Evolutionary conservation across 495 filamentous ascomycete species (phyloP).

Genomic region (Podospora appendiculata): DNA sequence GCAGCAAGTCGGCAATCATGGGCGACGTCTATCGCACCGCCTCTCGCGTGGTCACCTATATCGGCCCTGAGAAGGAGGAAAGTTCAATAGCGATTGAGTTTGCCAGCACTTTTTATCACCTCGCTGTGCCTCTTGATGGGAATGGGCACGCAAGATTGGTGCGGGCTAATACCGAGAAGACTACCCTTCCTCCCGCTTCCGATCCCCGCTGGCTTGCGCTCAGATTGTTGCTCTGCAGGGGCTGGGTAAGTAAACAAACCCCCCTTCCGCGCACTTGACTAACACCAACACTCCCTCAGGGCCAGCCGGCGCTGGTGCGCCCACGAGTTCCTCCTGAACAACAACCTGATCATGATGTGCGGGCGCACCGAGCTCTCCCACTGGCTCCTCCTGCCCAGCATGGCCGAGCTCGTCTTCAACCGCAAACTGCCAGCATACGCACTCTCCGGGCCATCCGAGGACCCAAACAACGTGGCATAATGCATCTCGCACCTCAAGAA

Average conservation of each 20-base stretch:
- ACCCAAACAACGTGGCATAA: neutral
- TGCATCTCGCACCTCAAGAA: neutral
- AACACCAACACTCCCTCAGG: neutral
- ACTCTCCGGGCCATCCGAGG: neutral
- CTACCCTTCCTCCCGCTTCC: neutral
- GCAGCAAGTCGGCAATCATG: conserved; percentile 18
- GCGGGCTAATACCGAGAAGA: neutral
- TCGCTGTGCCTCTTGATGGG: no score
- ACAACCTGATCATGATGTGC: conserved; percentile 4
- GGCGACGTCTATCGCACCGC: conserved; percentile 8
- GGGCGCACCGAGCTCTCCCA: neutral
- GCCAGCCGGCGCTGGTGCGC: conserved; percentile 7
- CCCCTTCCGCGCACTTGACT: no score
- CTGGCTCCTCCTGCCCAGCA: neutral
- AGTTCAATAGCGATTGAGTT: neutral
- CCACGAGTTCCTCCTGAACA: conserved; percentile 6
- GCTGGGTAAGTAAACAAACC: neutral
- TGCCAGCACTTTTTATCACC: neutral
- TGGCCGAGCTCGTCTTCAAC: neutral
- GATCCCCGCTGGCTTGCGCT: neutral
- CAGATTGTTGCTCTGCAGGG: neutral
- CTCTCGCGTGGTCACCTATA: conserved; percentile 7
- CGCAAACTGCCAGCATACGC: neutral
- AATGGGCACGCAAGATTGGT: no score
- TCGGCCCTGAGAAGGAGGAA: conserved; percentile 7